Evolutionary conservation across 176 grass and related monocot species (phyloP).

Genomic region (Oryza meridionalis): DNA sequence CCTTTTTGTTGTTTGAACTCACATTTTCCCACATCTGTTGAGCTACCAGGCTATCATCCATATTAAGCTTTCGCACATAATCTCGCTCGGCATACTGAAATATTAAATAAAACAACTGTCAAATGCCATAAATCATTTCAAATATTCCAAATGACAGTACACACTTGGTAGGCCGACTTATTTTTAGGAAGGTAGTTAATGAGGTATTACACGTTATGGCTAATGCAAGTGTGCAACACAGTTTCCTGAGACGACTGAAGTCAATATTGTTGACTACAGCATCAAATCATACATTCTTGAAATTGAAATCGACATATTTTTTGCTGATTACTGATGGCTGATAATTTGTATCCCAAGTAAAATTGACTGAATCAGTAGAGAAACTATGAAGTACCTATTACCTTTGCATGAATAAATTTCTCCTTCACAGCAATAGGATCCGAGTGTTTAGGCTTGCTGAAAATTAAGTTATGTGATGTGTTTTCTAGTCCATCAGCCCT

Average conservation of each 20-base stretch:
- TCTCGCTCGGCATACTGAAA: constrained; percentile 96
- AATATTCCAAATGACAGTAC: not conserved
- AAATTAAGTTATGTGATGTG: constrained; percentile 37
- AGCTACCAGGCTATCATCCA: constrained; percentile 60
- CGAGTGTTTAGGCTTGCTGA: constrained; percentile 76
- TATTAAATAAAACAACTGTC: constrained; percentile 27
- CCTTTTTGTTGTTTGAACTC: constrained; percentile 77
- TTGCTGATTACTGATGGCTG: not conserved
- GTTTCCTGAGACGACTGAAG: constrained; percentile 31
- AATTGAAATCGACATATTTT: not conserved
- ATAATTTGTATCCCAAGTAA: not conserved
- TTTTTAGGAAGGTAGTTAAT: constrained; percentile 8
- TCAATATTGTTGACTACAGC: not conserved
- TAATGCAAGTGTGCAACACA: not conserved
- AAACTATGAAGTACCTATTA: constrained; percentile 66
- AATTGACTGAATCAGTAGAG: constrained; percentile 8
- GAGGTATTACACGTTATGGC: not conserved
- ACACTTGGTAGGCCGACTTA: not conserved
- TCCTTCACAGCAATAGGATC: constrained; percentile 94
- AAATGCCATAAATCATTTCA: constrained; percentile 2
- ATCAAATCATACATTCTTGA: constrained; percentile 6
- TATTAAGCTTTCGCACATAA: constrained; percentile 56
- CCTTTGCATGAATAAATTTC: constrained; percentile 99
- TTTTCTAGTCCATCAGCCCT: constrained; percentile 63
- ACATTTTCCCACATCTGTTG: constrained; percentile 91